A percentile compares a stretch with the other conserved stretches of the same genome.
These are phyloP conservation scores for Nakazawaea pomicola DNA, from an alignment of 805 yeast genomes.

Conservation along the genomic window DNA sequence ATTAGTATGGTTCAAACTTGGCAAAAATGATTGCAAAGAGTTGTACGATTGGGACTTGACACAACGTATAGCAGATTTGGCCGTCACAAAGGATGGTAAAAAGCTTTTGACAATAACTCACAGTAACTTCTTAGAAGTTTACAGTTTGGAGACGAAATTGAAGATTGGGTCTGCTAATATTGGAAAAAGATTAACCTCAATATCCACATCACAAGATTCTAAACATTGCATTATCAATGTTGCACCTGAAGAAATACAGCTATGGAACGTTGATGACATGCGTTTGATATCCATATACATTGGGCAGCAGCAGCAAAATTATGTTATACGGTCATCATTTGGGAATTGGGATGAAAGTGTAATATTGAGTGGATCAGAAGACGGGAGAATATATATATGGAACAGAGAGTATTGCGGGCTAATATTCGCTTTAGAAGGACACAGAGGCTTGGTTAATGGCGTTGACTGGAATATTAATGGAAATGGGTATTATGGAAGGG, in stretches of 20 bases:
- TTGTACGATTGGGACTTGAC: conserved; percentile 28
- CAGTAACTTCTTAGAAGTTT: conserved; percentile 57
- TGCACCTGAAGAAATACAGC: conserved; percentile 70
- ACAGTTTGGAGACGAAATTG: conserved; percentile 37
- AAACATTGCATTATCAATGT: conserved; percentile 55
- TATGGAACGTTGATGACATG: conserved; percentile 69
- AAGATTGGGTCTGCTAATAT: conserved; percentile 43
- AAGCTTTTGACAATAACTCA: conserved; percentile 60
- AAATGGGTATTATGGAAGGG: conserved; percentile 24
- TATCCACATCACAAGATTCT: conserved; percentile 54
- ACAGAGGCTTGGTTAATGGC: conserved; percentile 63
- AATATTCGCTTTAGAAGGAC: conserved; percentile 57
- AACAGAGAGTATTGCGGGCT: conserved; percentile 66
- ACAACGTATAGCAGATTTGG: conserved; percentile 60
- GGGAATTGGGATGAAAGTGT: conserved; percentile 69
- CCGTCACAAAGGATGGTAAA: conserved; percentile 60
- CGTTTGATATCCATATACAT: conserved; percentile 56
- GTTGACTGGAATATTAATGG: conserved; percentile 61
- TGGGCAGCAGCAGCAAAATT: conserved; percentile 70
- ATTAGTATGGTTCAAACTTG: conserved; percentile 41
- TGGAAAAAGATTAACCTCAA: conserved; percentile 58
- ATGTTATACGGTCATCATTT: conserved; percentile 70
- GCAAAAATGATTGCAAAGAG: conserved; percentile 25
- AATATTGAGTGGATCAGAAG: conserved; percentile 79
- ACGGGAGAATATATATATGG: conserved; percentile 76